Conservation (phyloP, 1,284 basidiomycete species). For the Leccinum griseonigrum region DNA sequence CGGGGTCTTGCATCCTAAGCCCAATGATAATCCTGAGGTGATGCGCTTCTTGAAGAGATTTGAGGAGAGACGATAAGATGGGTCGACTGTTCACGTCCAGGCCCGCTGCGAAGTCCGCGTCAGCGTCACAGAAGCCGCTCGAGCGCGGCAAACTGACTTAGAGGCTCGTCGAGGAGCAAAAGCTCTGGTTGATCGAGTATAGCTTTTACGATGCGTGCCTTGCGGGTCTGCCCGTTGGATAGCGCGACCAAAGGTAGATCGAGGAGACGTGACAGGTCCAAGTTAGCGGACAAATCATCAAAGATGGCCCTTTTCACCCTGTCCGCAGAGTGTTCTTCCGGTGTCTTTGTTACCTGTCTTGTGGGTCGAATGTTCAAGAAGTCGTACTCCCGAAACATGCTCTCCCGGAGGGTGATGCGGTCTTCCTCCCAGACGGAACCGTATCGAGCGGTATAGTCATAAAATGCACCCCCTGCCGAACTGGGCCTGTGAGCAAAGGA, state of each 20-base stretch:
- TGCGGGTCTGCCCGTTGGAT: slow-evolving; percentile 89
- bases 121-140: slow-evolving; percentile 1
- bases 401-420: slow-evolving; percentile 66
- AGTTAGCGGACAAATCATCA: slow-evolving; percentile 46
- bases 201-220: slow-evolving; percentile 82
- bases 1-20: slow-evolving; percentile 73
- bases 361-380: slow-evolving; percentile 31
- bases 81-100: slow-evolving; percentile 63
- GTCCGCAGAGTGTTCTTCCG: slow-evolving; percentile 17
- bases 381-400: slow-evolving; percentile 57
- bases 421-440: slow-evolving; percentile 85
- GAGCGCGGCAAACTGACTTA: slow-evolving; percentile 48
- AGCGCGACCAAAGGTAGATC: slow-evolving; percentile 81
- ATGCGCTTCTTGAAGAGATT: slow-evolving; percentile 50
- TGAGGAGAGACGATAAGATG: slow-evolving; percentile 57
- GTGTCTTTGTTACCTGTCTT: slow-evolving; percentile 20
- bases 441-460: slow-evolving; percentile 89
- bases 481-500: slow-evolving; percentile 69
- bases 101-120: slow-evolving; percentile 53
- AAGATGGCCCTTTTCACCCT: slow-evolving; percentile 36
- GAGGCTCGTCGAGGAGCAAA: slow-evolving; percentile 82
- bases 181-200: slow-evolving; percentile 70
- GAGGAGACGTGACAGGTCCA: slow-evolving; percentile 63
- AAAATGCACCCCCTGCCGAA: slow-evolving; percentile 68
- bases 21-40: slow-evolving; percentile 73